phyloP scores from a whole-genome alignment of 2,329 filamentous ascomycete species.

The Nakataea oryzae region DNA sequence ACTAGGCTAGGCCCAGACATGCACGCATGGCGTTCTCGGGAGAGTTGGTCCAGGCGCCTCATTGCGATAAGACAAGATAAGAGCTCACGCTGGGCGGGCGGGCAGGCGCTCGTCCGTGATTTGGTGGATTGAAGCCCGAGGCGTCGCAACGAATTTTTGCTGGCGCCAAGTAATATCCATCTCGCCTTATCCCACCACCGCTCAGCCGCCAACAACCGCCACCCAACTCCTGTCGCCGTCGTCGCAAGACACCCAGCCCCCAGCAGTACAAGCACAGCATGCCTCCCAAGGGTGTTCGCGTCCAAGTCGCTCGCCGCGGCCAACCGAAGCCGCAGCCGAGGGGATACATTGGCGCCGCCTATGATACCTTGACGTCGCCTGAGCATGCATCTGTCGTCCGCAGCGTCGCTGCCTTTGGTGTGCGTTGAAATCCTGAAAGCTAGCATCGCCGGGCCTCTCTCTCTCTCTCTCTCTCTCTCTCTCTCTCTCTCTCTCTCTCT shows the following conservation, averaged over 20 bases:
- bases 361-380: slow-evolving; percentile 46
- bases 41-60: not conserved
- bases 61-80: not conserved
- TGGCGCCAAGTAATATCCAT: not conserved
- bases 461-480: too few species aligned
- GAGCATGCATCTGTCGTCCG: slow-evolving; percentile 55
- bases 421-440: slow-evolving; percentile 22
- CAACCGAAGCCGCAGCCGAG: slow-evolving; percentile 31
- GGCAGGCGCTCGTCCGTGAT: not conserved
- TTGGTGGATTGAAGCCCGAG: not conserved
- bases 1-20: too few species aligned
- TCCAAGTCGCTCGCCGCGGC: slow-evolving; percentile 35
- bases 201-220: slow-evolving; percentile 9
- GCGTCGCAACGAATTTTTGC: not conserved
- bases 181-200: not conserved
- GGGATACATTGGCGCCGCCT: slow-evolving; percentile 41
- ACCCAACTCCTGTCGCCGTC: slow-evolving; percentile 7
- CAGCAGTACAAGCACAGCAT: slow-evolving; percentile 35
- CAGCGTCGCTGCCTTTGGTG: slow-evolving; percentile 49
- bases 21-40: too few species aligned
- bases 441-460: not conserved
- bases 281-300: slow-evolving; percentile 49
- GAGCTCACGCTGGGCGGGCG: not conserved
- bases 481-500: not conserved
- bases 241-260: slow-evolving; percentile 2